Base-by-base conservation (phyloP, 352 stramenopile species). In the Phytophthora chlamydospora region DNA sequence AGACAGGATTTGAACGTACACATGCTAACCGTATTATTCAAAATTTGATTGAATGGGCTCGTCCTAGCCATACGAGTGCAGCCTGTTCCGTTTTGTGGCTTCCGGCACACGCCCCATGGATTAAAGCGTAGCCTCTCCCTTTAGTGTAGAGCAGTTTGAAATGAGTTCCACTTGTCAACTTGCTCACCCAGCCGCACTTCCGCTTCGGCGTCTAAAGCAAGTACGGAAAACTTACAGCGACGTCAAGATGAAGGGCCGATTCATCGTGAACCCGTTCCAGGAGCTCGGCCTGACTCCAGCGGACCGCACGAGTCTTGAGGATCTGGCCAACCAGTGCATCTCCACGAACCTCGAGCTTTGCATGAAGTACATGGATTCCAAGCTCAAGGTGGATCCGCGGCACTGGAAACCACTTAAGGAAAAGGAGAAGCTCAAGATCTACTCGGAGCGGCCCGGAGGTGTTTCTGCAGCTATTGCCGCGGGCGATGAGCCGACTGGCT, bases 241-340 rank as follows among this genome's bases (percentile, higher is more conserved):
- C 3, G 19, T 17, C 32, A 14, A 21, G 7, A 68, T 68, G 60
- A 68, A 68, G 38, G 52, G 34, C 4, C 19, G 60, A 41, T 68
- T 68, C 46, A 50, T 49, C 32, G 44, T 68, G 35, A 70, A 72
- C 27, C 58, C 63, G 34, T 72, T 72, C 47, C 49, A 62, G 24
- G 34, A 52, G 10, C 39, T 72, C 21, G 42, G 48, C 21, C 51
- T 72, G 11, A 58, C 63, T 4, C 14, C 44, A 6, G 34, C 11
- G 2, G 63, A 72, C 17, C 52, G 41, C 14, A 34, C 19, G 11
- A 41, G 42, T 11, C 46, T 72, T 14, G 33, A 52, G 24, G 58
- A 67, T 3, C 52, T 68, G 3, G 57, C 58, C 3, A 58, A 68
- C 50, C 48, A 45, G 17, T 39, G 64, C 13, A 53, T 72, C 16